phyloP scores from a whole-genome alignment of 2,329 filamentous ascomycete species.

The Phialophora tarda region DNA sequence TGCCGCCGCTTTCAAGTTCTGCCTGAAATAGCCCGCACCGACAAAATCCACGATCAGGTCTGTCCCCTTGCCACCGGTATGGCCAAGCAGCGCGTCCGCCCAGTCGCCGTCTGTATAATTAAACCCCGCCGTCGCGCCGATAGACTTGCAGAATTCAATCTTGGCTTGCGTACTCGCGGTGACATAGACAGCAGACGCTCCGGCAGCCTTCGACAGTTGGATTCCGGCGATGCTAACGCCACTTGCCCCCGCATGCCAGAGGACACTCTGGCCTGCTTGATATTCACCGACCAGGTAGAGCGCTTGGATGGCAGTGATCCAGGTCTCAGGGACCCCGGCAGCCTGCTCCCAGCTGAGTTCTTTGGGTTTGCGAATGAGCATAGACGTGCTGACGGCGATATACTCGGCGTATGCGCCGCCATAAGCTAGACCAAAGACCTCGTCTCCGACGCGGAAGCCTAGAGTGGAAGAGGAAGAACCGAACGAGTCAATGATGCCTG shows the following conservation, averaged over 20 bases:
- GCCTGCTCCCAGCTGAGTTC: constrained; percentile 74
- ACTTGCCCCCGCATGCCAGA: constrained; percentile 95
- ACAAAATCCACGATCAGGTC: constrained; percentile 88
- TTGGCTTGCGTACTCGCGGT: constrained; percentile 83
- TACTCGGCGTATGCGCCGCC: constrained; percentile 88
- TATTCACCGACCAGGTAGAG: constrained; percentile 82
- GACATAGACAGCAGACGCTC: constrained; percentile 74
- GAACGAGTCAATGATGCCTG: constrained; percentile 57
- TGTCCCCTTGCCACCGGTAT: constrained; percentile 76
- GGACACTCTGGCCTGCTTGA: constrained; percentile 70
- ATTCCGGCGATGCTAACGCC: constrained; percentile 86
- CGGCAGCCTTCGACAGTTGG: constrained; percentile 72
- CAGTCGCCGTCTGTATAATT: constrained; percentile 83
- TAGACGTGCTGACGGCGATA: constrained; percentile 74
- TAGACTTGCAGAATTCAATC: constrained; percentile 73
- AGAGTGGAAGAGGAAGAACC: constrained; percentile 48
- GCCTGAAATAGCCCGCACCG: constrained; percentile 77
- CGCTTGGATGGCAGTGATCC: constrained; percentile 94
- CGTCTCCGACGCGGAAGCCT: constrained; percentile 33
- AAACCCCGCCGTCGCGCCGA: constrained; percentile 79
- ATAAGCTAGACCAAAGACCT: constrained; percentile 78
- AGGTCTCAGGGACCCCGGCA: constrained; percentile 80
- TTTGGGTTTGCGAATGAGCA: constrained; percentile 80
- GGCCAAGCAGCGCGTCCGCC: constrained; percentile 71
- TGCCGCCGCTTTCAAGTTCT: constrained; percentile 76